Base-by-base conservation (phyloP, 352 stramenopile species). In the Phytopythium litorale region DNA sequence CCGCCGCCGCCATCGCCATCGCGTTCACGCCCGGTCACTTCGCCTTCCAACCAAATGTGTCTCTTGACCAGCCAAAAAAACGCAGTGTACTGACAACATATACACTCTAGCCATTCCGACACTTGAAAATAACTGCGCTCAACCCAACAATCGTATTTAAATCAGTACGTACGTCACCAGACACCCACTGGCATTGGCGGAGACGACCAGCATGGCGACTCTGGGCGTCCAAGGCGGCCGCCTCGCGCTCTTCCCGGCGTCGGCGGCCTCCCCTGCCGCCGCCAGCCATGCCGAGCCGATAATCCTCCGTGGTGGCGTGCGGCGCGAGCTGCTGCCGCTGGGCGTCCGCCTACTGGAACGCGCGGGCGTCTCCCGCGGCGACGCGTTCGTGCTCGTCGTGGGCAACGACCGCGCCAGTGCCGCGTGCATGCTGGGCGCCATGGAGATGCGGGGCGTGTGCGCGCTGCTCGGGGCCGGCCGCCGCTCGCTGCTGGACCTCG, bases 321-420 rank as follows among this genome's bases (percentile, higher is more conserved):
- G 74, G 3, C 42, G 48, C 23, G 58, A 65, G 37, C 60, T 91
- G 25, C 64, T 87, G 25, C 80, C 84, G n/a, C 58, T 81, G 15
- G 84, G 84, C 0, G 33, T 87, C 2, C 38, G 23, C 12, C 56
- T 92, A 38, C 53, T 94, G 21, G 12, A 43, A 28, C 21, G 23
- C 9, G 70, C 72, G 1, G 73, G 71, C 21, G 56, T 92, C 30
- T 33, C 49, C 35, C 65, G 60, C 12, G 61, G 63, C 30, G 72
- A 79, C 23, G 70, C 76, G n/a, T 87, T 94, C 66, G 65, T 92
- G 6, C 73, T 94, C 28, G 70, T 94, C 12, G 25, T 92, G 30
- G 82, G 89, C 60, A 92, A 94, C 62, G 67, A 94, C 62, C 68
- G 74, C 52, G 81, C 81, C 19, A 89, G 85, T 58, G 83, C 87